Conservation (phyloP, 2,329 filamentous ascomycete species). For the Zymoseptoria crescenta region DNA sequence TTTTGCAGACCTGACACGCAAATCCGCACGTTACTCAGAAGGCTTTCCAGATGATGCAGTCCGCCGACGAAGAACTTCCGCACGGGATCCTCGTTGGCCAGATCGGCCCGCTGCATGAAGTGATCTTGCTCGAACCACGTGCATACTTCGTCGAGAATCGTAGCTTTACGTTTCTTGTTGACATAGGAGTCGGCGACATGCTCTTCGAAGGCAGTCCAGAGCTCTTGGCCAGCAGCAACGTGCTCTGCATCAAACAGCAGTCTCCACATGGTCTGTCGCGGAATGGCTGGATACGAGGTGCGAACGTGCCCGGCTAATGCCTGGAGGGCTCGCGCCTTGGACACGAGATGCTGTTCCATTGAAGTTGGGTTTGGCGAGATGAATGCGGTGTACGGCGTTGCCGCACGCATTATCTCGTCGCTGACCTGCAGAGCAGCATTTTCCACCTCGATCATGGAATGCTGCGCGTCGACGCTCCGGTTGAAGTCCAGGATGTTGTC, state of each 20-base stretch:
- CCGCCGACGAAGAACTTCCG: constrained; percentile 70
- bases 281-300: constrained; percentile 55
- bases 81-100: constrained; percentile 68
- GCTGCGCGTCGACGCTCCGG: constrained; percentile 54
- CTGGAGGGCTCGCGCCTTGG: constrained; percentile 64
- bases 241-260: constrained; percentile 88
- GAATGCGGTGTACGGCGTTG: constrained; percentile 62
- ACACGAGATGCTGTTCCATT: constrained; percentile 70
- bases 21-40: constrained; percentile 15
- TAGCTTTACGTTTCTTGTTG: constrained; percentile 55
- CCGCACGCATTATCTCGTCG: constrained; percentile 70
- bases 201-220: constrained; percentile 75
- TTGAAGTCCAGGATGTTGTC: constrained; percentile 86
- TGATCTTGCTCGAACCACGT: constrained; percentile 70
- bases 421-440: constrained; percentile 72
- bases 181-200: constrained; percentile 43
- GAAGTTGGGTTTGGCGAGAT: constrained; percentile 63
- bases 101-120: constrained; percentile 54
- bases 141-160: constrained; percentile 66
- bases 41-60: constrained; percentile 21
- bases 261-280: constrained; percentile 64
- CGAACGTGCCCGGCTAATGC: constrained; percentile 66
- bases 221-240: constrained; percentile 65
- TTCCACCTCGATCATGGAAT: constrained; percentile 62
- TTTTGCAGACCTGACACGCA: constrained; percentile 19